Conservation (phyloP, 768 basidiomycete genomes). For the Termitomyces sp. region DNA sequence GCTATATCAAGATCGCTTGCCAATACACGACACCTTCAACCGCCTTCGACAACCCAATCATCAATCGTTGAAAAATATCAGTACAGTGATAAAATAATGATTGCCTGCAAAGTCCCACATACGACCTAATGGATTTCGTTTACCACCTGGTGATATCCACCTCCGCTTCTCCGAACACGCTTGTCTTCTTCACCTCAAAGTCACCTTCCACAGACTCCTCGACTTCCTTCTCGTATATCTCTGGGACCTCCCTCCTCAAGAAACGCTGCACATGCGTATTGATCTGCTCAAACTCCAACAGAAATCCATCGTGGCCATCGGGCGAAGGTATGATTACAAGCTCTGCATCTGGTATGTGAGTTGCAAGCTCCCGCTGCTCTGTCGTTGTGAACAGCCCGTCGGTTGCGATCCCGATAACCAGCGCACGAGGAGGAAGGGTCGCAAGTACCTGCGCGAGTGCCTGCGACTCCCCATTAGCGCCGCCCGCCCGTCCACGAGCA, state of each 20-base stretch:
- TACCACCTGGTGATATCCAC: conserved; percentile 87
- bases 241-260: conserved; percentile 66
- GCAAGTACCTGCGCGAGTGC: no score
- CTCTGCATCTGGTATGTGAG: conserved; percentile 72
- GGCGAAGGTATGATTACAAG: conserved; percentile 79
- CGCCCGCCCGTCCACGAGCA: conserved; percentile 49
- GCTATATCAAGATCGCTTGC: no score
- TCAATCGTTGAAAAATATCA: no score
- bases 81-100: no score
- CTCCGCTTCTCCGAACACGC: conserved; percentile 96
- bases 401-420: no score
- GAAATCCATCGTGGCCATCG: conserved; percentile 95
- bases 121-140: no score
- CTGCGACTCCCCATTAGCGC: no score
- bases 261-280: conserved; percentile 72
- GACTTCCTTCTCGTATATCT: conserved; percentile 25
- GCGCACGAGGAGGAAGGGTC: no score
- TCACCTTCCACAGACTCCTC: conserved; percentile 32
- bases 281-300: conserved; percentile 95
- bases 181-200: conserved; percentile 85
- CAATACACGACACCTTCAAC: no score
- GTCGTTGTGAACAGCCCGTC: conserved; percentile 63
- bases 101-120: no score
- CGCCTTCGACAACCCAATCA: no score
- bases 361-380: conserved; percentile 83